Conservation (phyloP, 805 yeast species). For the Myxozyma mucilagina region DNA sequence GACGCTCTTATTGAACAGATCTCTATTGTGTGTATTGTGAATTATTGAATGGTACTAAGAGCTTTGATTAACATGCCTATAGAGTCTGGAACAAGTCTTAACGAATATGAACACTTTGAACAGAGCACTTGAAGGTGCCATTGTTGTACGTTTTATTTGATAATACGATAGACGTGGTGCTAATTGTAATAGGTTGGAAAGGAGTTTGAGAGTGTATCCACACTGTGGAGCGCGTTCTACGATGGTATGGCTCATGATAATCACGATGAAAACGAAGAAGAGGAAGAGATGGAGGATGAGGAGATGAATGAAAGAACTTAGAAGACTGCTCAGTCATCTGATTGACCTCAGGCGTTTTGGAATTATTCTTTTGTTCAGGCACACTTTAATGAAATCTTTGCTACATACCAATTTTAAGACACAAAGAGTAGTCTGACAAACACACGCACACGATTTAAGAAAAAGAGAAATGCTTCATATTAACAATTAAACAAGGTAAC, state of each 20-base stretch:
- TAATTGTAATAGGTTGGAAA: slow-evolving; percentile 50
- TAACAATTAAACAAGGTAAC: neutral
- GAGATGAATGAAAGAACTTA: neutral
- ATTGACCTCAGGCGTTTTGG: neutral
- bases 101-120: slow-evolving; percentile 65
- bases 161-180: neutral
- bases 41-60: no score
- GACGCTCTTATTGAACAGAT: slow-evolving; percentile 61
- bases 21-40: slow-evolving; percentile 38
- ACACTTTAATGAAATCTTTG: no score
- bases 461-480: neutral
- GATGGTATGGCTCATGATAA: slow-evolving; percentile 42
- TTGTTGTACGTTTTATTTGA: slow-evolving; percentile 46
- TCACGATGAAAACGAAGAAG: slow-evolving; percentile 18
- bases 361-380: no score
- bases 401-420: no score
- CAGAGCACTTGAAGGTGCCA: slow-evolving; percentile 63
- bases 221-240: slow-evolving; percentile 70
- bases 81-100: slow-evolving; percentile 61
- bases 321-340: neutral
- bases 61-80: neutral
- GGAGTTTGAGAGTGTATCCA: slow-evolving; percentile 69
- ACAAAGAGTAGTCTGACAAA: neutral
- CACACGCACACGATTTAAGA: neutral
- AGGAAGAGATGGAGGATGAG: slow-evolving; percentile 14